Evolutionary conservation across 352 stramenopile species (phyloP), one percentile per base, ranked within the genome.

Genomic region (Globisporangium apiculatum): DNA sequence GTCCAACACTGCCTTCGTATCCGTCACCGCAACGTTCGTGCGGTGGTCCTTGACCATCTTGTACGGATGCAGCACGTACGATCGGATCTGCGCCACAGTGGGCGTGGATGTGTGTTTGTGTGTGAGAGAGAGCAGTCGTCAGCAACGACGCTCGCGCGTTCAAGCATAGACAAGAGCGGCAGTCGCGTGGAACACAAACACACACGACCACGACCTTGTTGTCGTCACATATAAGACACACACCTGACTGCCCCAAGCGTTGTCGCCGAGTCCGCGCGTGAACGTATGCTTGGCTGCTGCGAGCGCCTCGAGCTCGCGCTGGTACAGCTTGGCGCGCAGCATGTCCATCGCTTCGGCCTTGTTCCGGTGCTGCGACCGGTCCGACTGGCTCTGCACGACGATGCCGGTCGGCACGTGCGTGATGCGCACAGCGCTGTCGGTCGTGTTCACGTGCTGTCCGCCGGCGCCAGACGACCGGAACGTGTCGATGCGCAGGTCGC

Each of bases 401-500:
- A 98, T 89, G 14, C 95, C 95, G 7, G 87, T 97, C 0, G 96
- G 93, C 42, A 98, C 65, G 62, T 99, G 96, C 55, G 90, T 97
- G 66, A 99, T 97, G 40, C 96, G 80, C 41, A 99, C 92, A 12
- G 91, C 96, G 41, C 93, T 98, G 67, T 99, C 94, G 6, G 98
- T 97, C 61, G 97, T 97, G 72, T 99, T 99, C 7, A 99, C 96
- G 68, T 99, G 98, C 72, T 99, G 95, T 1, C 95, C 95, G 37
- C 96, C 96, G 17, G 90, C 82, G 8, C 95, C 96, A 7, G 95
- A 96, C 47, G 85, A 91, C 6, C 94, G 75, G 74, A 97, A 97
- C 36, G 92, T 98, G 50, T 96, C 97, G 24, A 98, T 89, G 51
- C 97, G 91, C 54, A 99, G 66, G 55, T 98, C 93, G 50, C 83